These are phyloP conservation scores for Alternaria triticimaculans DNA, from an alignment of 2,329 filamentous ascomycete genomes.

Conservation along the genomic window DNA sequence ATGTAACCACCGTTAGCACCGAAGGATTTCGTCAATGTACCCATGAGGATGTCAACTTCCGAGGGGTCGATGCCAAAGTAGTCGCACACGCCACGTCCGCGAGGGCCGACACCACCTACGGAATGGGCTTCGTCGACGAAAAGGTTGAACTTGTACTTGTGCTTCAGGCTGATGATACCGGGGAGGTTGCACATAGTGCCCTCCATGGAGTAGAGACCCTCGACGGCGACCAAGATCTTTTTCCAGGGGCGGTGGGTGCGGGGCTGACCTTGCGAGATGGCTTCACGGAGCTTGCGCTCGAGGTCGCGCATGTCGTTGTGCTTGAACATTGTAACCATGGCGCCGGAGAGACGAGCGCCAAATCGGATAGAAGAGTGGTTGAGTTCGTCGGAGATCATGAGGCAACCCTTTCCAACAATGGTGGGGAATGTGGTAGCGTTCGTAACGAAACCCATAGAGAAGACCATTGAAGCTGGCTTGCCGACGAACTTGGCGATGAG, in stretches of 20 bases:
- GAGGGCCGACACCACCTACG: slow-evolving; percentile 87
- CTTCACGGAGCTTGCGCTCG: slow-evolving; percentile 84
- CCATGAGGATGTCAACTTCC: slow-evolving; percentile 96
- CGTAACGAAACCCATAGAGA: slow-evolving; percentile 98
- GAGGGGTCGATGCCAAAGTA: slow-evolving; percentile 91
- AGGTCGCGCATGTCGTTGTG: slow-evolving; percentile 95
- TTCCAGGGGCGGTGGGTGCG: slow-evolving; percentile 99
- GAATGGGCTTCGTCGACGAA: slow-evolving; percentile 98
- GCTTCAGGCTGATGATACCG: slow-evolving; percentile 83
- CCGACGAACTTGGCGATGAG: slow-evolving; percentile 90
- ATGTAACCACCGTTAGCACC: slow-evolving; percentile 97
- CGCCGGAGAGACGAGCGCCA: slow-evolving; percentile 89
- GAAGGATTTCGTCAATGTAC: slow-evolving; percentile 97
- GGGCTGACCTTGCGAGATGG: slow-evolving; percentile 94
- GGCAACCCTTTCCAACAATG: slow-evolving; percentile 87
- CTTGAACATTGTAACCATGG: slow-evolving; percentile 95
- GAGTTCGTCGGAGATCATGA: slow-evolving; percentile 95
- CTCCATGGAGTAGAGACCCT: slow-evolving; percentile 99
- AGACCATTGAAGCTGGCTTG: slow-evolving; percentile 93
- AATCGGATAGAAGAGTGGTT: slow-evolving; percentile 98
- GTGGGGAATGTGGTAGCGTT: slow-evolving; percentile 93
- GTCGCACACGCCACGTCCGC: slow-evolving; percentile 91
- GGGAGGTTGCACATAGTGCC: slow-evolving; percentile 99
- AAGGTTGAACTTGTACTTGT: slow-evolving; percentile 95
- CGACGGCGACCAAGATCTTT: slow-evolving; percentile 96